phyloP scores from a whole-genome alignment of 306 rosid species.

The Dicorynia guianensis region DNA sequence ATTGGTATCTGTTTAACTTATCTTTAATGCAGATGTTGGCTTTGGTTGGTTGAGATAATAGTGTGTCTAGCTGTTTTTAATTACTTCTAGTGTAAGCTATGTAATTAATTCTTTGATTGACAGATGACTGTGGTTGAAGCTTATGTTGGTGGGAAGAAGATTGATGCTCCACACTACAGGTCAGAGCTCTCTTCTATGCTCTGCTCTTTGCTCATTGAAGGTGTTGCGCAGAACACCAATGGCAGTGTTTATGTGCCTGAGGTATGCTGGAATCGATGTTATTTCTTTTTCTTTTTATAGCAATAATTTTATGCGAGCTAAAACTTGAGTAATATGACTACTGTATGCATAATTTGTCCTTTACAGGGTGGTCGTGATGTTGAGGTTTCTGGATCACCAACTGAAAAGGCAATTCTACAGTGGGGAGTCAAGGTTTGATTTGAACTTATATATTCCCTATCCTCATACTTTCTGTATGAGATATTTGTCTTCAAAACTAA shows the following conservation, averaged over 20 bases:
- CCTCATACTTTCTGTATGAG: neutral
- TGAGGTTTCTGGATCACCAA: constrained; percentile 96
- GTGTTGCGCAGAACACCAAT: constrained; percentile 79
- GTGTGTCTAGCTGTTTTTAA: constrained; percentile 7
- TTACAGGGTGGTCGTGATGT: constrained; percentile 62
- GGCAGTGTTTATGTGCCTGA: constrained; percentile 78
- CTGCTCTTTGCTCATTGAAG: constrained; percentile 71
- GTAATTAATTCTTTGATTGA: constrained; percentile 26
- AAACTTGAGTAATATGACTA: constrained; percentile 1
- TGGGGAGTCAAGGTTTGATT: constrained; percentile 78
- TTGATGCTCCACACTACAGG: constrained; percentile 58
- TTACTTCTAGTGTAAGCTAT: neutral
- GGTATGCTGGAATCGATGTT: constrained; percentile 57
- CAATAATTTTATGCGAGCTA: neutral
- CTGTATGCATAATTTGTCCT: constrained; percentile 23
- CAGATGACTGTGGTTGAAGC: constrained; percentile 96
- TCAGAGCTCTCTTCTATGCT: constrained; percentile 61
- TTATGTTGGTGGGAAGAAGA: constrained; percentile 70
- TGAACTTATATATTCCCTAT: neutral
- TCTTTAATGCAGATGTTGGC: constrained; percentile 10
- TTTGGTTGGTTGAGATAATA: constrained; percentile 12
- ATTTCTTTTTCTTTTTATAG: neutral
- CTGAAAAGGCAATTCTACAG: constrained; percentile 88
- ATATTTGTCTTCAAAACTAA: constrained; percentile 1
- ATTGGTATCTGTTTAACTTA: neutral